Evolutionary conservation across 805 yeast species (phyloP).

Genomic region (Saccharomycopsis sp.): DNA sequence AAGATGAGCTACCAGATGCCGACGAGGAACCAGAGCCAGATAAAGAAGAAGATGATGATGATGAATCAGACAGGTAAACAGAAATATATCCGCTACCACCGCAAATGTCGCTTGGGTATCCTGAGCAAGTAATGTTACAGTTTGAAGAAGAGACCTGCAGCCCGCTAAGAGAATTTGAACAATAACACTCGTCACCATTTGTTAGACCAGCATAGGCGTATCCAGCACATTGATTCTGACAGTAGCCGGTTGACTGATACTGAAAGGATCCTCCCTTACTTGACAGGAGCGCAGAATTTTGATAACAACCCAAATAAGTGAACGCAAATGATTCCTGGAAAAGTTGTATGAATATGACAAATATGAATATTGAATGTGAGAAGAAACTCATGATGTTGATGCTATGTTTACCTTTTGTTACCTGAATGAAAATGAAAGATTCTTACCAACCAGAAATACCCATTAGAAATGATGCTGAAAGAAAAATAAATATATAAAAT

Average conservation of each 20-base stretch:
- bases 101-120: conserved; percentile 57
- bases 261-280: conserved; percentile 35
- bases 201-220: conserved; percentile 34
- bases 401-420: neutral
- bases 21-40: conserved; percentile 5
- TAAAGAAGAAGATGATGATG: conserved; percentile 11
- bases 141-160: conserved; percentile 29
- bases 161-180: conserved; percentile 49
- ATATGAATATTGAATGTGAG: neutral
- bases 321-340: conserved; percentile 18
- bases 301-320: conserved; percentile 32
- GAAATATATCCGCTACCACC: conserved; percentile 49
- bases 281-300: conserved; percentile 25
- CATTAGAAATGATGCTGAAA: no score
- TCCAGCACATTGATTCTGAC: conserved; percentile 29
- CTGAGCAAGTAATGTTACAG: conserved; percentile 48
- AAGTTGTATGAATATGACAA: conserved; percentile 2
- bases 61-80: conserved; percentile 31
- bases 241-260: conserved; percentile 30
- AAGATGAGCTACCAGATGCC: conserved; percentile 1
- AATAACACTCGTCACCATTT: conserved; percentile 44
- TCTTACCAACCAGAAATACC: no score
- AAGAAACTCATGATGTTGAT: neutral
- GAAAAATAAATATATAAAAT: no score
- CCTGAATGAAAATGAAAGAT: neutral